These are phyloP conservation scores for Monilinia laxa DNA, from an alignment of 2,329 filamentous ascomycete genomes.

Conservation along the genomic window DNA sequence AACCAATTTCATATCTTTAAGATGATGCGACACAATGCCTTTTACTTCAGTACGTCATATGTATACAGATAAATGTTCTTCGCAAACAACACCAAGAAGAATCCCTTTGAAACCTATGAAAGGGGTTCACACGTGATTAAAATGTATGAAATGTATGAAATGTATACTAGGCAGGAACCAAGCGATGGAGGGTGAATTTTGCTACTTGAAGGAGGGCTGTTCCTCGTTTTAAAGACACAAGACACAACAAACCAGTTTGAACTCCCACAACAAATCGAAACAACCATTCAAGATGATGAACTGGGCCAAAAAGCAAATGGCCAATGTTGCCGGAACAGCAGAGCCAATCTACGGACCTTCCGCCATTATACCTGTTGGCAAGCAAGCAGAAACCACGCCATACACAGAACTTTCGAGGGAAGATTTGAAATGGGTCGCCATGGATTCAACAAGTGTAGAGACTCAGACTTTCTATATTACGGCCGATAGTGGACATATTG, in stretches of 20 bases:
- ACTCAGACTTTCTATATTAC: slow-evolving; percentile 93
- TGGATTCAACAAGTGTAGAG: slow-evolving; percentile 87
- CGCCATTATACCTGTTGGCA: slow-evolving; percentile 81
- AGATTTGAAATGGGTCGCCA: slow-evolving; percentile 77
- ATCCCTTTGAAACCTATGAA: slow-evolving; percentile 13
- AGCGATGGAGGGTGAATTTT: slow-evolving; percentile 16
- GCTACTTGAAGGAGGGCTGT: slow-evolving; percentile 10
- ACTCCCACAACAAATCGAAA: slow-evolving; percentile 4
- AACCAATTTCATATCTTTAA: slow-evolving; percentile 10
- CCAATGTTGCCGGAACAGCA: slow-evolving; percentile 87
- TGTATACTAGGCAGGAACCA: slow-evolving; percentile 17
- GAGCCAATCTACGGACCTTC: slow-evolving; percentile 92
- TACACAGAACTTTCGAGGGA: slow-evolving; percentile 77
- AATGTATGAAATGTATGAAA: background rate
- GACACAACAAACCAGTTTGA: slow-evolving; percentile 13
- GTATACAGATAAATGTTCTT: slow-evolving; percentile 6
- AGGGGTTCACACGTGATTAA: slow-evolving; percentile 7
- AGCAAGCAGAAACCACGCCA: slow-evolving; percentile 73
- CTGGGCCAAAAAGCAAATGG: slow-evolving; percentile 88
- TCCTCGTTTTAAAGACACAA: slow-evolving; percentile 9
- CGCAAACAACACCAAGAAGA: slow-evolving; percentile 13
- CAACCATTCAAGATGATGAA: slow-evolving; percentile 68
- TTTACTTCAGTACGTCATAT: slow-evolving; percentile 16
- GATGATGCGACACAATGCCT: slow-evolving; percentile 14
- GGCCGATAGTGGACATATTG: slow-evolving; percentile 73